Evolutionary conservation across 768 basidiomycete genomes (phyloP).

Genomic region (Termitomyces sp.): DNA sequence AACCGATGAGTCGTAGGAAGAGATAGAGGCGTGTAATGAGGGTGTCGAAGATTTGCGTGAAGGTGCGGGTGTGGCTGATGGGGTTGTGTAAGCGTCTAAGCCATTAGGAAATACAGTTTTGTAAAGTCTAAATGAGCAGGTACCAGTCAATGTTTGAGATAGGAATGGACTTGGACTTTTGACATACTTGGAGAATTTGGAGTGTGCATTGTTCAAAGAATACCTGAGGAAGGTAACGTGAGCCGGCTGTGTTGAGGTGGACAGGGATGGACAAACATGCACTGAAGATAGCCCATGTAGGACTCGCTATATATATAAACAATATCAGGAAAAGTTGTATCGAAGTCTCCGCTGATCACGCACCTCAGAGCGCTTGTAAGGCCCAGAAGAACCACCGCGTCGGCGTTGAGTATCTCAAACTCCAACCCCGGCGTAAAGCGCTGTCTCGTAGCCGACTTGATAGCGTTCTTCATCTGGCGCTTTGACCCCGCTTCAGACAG

Average conservation of each 20-base stretch:
- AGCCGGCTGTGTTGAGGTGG: neutral
- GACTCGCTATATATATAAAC: slow-evolving; percentile 48
- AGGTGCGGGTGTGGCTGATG: slow-evolving; percentile 25
- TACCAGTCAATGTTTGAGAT: slow-evolving; percentile 1
- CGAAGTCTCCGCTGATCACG: slow-evolving; percentile 11
- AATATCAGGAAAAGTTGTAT: neutral
- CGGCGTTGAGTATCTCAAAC: slow-evolving; percentile 74
- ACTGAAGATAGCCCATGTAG: slow-evolving; percentile 76
- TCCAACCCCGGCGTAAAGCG: slow-evolving; percentile 60
- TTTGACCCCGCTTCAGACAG: slow-evolving; percentile 58
- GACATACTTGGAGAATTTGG: slow-evolving; percentile 65
- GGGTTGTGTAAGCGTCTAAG: slow-evolving; percentile 39
- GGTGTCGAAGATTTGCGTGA: slow-evolving; percentile 28
- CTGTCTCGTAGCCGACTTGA: slow-evolving; percentile 30
- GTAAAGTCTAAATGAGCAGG: slow-evolving; percentile 43
- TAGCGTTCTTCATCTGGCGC: slow-evolving; percentile 33
- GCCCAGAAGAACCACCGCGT: slow-evolving; percentile 65
- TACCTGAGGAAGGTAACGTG: slow-evolving; percentile 21
- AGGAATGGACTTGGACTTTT: neutral
- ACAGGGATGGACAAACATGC: slow-evolving; percentile 44
- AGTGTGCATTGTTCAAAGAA: slow-evolving; percentile 61
- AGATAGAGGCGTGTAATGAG: slow-evolving; percentile 16
- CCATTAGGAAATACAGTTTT: slow-evolving; percentile 64
- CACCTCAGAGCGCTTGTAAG: slow-evolving; percentile 69
- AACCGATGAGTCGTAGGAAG: slow-evolving; percentile 10